phyloP scores from a whole-genome alignment of 306 rosid genomes.

The Cicer judaicum region DNA sequence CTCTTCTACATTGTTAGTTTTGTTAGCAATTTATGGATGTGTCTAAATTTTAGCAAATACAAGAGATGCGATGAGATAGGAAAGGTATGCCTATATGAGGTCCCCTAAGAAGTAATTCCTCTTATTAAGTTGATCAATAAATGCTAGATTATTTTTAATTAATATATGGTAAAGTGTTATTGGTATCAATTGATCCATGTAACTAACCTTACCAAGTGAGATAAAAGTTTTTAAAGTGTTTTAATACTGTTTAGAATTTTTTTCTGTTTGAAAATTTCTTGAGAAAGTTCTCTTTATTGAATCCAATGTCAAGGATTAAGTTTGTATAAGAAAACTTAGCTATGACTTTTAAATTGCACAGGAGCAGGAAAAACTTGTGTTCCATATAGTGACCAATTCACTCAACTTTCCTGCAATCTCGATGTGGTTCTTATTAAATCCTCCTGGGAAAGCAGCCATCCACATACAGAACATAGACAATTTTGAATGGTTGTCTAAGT shows the following conservation, averaged over 20 bases:
- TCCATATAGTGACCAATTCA: conserved; percentile 89
- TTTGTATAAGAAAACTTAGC: conserved; percentile 38
- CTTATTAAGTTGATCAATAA: not conserved
- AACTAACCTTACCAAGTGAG: not conserved
- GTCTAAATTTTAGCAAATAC: not conserved
- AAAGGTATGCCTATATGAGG: not conserved
- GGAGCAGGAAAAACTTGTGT: conserved; percentile 82
- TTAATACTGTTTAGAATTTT: not conserved
- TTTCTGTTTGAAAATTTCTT: not conserved
- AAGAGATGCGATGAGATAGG: not conserved
- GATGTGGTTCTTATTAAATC: conserved; percentile 92
- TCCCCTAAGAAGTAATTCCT: not conserved
- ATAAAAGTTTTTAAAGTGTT: not conserved
- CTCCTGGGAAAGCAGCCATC: conserved; percentile 79
- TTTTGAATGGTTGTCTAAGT: conserved; percentile 71
- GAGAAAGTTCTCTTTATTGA: conserved; percentile 13
- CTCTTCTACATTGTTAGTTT: not conserved
- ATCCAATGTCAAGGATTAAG: conserved; percentile 15
- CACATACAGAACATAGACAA: conserved; percentile 74
- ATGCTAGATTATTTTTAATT: not conserved
- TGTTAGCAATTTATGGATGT: not conserved
- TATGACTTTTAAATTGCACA: conserved; percentile 58
- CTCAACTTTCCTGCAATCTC: conserved; percentile 88
- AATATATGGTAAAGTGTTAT: not conserved
- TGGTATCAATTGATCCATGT: conserved; percentile 23